Evolutionary conservation across 306 rosid species (phyloP).

Genomic region (Echinosophora koreensis): DNA sequence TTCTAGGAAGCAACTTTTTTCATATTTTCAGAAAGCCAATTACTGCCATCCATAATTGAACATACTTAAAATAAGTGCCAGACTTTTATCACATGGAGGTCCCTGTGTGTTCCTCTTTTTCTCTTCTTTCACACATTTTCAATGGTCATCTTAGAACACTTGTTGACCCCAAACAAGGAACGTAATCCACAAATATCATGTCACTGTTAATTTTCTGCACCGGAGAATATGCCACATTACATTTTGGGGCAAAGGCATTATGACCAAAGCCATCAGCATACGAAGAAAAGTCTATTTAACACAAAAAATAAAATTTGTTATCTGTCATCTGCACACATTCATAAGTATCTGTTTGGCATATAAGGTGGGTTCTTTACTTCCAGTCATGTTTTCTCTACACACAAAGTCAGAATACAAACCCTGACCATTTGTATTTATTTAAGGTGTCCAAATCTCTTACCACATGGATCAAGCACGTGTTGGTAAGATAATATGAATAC

Average conservation of each 20-base stretch:
- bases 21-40: constrained; percentile 32
- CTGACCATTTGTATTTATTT: too few species aligned
- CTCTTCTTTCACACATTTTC: constrained; percentile 38
- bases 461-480: too few species aligned
- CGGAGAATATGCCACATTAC: constrained; percentile 25
- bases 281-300: too few species aligned
- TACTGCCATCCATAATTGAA: constrained; percentile 16
- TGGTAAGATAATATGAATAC: too few species aligned
- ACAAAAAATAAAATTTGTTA: too few species aligned
- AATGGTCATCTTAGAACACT: constrained; percentile 27
- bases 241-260: constrained; percentile 15
- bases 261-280: background rate
- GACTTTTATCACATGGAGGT: constrained; percentile 39
- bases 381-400: too few species aligned
- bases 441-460: too few species aligned
- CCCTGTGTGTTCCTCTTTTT: constrained; percentile 43
- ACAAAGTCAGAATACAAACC: too few species aligned
- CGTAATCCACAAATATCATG: constrained; percentile 23
- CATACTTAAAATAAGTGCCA: constrained; percentile 43
- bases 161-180: constrained; percentile 17
- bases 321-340: too few species aligned
- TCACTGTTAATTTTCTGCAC: constrained; percentile 31
- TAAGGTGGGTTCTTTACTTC: too few species aligned
- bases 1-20: constrained; percentile 36
- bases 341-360: too few species aligned